phyloP scores from a whole-genome alignment of 305 asterid genomes.

The Fraxinus platypoda region DNA sequence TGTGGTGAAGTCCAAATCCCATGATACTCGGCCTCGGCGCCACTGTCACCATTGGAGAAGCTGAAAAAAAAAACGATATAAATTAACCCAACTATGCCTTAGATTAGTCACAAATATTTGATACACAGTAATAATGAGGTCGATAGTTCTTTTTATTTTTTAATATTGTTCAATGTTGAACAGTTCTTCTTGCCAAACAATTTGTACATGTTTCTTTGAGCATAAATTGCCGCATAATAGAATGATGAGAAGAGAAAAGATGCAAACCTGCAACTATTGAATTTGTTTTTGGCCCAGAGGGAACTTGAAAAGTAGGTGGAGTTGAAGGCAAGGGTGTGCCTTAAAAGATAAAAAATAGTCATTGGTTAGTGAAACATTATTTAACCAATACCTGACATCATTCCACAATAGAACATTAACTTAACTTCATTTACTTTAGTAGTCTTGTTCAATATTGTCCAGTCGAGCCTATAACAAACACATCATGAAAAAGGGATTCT shows the following conservation, averaged over 20 bases:
- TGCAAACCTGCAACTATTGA: conserved; percentile 50
- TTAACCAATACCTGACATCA: not conserved
- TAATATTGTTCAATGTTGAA: not conserved
- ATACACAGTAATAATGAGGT: not conserved
- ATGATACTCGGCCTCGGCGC: conserved; percentile 39
- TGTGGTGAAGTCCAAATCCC: conserved; percentile 42
- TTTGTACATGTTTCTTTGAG: not conserved
- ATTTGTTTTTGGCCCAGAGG: conserved; percentile 42
- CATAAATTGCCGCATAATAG: not conserved
- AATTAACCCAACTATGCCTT: too few relatives aligned
- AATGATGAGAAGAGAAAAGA: not conserved
- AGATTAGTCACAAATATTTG: not conserved
- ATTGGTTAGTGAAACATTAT: not conserved
- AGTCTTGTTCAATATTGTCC: not conserved
- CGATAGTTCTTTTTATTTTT: not conserved
- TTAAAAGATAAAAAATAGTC: conserved; percentile 8
- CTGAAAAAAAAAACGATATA: conserved; percentile 27
- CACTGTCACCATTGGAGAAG: conserved; percentile 47
- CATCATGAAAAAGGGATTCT: not conserved
- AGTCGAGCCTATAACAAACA: not conserved
- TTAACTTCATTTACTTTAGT: not conserved
- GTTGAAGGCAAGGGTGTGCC: conserved; percentile 33
- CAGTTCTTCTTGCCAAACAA: not conserved
- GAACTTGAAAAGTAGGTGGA: conserved; percentile 52
- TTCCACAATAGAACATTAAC: not conserved